phyloP scores from a whole-genome alignment of 2,329 filamentous ascomycete species.

The Hymenoscyphus scutula region DNA sequence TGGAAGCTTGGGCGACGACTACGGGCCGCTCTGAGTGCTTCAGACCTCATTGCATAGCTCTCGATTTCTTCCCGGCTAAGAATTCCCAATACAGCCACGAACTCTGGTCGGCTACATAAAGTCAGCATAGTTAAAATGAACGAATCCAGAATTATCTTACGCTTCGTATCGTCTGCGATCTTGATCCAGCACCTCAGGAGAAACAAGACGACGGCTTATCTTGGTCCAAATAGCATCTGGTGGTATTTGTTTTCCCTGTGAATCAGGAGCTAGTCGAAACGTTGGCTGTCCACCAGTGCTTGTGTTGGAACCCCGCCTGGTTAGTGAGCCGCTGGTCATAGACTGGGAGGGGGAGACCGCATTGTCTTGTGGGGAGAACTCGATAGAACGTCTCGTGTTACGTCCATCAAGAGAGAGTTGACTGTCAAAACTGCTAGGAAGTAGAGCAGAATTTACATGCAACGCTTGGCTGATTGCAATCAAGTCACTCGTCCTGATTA shows the following conservation, averaged over 20 bases:
- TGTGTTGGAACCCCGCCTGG: slow-evolving; percentile 16
- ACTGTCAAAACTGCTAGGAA: slow-evolving; percentile 26
- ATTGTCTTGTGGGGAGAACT: slow-evolving; percentile 22
- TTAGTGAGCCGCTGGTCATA: slow-evolving; percentile 3
- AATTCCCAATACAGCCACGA: slow-evolving; percentile 58
- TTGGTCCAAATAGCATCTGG: slow-evolving; percentile 59
- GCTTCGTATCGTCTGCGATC: slow-evolving; percentile 60
- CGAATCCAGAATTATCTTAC: slow-evolving; percentile 20
- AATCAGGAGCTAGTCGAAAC: slow-evolving; percentile 51
- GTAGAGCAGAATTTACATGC: slow-evolving; percentile 19
- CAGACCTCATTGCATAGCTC: slow-evolving; percentile 45
- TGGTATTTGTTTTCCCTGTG: slow-evolving; percentile 54
- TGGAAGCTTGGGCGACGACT: slow-evolving; percentile 14
- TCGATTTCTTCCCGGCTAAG: slow-evolving; percentile 52
- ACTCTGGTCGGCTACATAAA: slow-evolving; percentile 46
- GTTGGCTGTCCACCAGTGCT: slow-evolving; percentile 16
- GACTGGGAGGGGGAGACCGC: slow-evolving; percentile 24
- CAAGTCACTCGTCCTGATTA: slow-evolving; percentile 31
- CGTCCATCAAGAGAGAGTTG: slow-evolving; percentile 23
- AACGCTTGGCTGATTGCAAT: slow-evolving; percentile 22
- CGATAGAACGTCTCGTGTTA: slow-evolving; percentile 21
- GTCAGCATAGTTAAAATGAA: not conserved
- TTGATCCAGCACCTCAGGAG: slow-evolving; percentile 54
- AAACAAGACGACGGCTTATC: slow-evolving; percentile 54
- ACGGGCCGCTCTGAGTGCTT: slow-evolving; percentile 38